phyloP scores from a whole-genome alignment of 1,139 yeast species.

The Nakaseomyces uthaithaninus region DNA sequence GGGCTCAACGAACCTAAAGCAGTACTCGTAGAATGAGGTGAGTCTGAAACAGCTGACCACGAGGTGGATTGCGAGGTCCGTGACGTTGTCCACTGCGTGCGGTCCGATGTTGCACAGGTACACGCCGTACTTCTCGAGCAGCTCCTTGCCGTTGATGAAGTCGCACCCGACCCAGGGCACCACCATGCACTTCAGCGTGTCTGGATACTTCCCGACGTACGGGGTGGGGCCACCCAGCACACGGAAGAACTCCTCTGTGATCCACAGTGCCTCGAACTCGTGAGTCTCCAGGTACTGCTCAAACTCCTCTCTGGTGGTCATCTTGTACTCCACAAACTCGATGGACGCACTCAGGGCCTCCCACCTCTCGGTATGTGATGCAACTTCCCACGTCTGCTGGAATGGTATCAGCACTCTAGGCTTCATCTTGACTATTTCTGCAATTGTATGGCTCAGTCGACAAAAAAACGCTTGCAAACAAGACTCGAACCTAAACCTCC shows the following conservation, averaged over 20 bases:
- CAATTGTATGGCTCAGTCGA: neutral
- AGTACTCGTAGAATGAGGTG: constrained; percentile 43
- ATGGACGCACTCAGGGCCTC: constrained; percentile 18
- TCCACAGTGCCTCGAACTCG: constrained; percentile 52
- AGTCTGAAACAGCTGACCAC: constrained; percentile 56
- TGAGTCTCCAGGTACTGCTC: constrained; percentile 21
- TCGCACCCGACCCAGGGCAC: constrained; percentile 70
- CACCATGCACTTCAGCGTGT: constrained; percentile 46
- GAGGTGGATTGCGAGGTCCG: constrained; percentile 60
- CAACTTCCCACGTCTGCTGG: constrained; percentile 23
- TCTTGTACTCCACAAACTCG: constrained; percentile 24
- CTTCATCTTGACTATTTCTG: neutral
- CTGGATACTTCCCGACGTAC: constrained; percentile 46
- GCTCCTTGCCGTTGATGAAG: constrained; percentile 42
- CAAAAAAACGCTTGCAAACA: neutral
- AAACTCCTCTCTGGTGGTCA: constrained; percentile 23
- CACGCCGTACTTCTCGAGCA: constrained; percentile 39
- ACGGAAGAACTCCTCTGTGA: constrained; percentile 52
- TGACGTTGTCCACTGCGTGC: constrained; percentile 58
- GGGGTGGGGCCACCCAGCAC: constrained; percentile 43
- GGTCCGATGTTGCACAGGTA: constrained; percentile 60
- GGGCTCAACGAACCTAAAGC: constrained; percentile 35
- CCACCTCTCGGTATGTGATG: constrained; percentile 25
- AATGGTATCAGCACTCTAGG: constrained; percentile 26
- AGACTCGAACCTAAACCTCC: neutral